Evolutionary conservation across 108 stramenopile genomes (phyloP).

Genomic region (Aurantiochytrium sp.): DNA sequence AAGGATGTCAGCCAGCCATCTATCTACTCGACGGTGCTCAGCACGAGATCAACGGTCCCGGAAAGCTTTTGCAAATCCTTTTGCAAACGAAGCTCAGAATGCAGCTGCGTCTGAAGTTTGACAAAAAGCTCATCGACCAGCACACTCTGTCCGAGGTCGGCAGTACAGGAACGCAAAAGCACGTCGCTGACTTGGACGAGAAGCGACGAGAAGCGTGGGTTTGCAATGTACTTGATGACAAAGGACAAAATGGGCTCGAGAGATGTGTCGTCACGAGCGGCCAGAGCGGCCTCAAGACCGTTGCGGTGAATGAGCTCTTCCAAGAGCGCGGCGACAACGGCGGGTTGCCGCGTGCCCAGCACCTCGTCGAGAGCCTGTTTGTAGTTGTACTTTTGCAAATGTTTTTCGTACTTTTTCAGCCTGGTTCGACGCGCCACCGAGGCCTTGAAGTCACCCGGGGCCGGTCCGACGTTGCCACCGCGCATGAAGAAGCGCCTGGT

Average conservation of each 20-base stretch:
- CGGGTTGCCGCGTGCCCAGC: constrained; percentile 15
- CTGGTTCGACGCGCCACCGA: background rate
- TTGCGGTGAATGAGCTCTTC: constrained; percentile 30
- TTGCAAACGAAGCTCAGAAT: constrained; percentile 16
- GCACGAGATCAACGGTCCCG: constrained; percentile 27
- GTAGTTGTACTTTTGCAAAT: constrained; percentile 29
- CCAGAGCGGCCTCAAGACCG: constrained; percentile 22
- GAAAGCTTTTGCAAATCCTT: background rate
- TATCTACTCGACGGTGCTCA: background rate
- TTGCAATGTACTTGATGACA: background rate
- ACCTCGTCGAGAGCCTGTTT: constrained; percentile 29
- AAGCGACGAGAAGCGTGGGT: constrained; percentile 26
- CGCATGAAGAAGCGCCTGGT: constrained; percentile 16
- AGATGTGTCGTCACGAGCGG: constrained; percentile 20
- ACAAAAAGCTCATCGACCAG: constrained; percentile 19
- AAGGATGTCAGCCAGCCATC: too few relatives aligned
- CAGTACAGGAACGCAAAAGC: constrained; percentile 16
- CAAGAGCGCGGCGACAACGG: constrained; percentile 16
- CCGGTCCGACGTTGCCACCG: background rate
- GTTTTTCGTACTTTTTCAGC: constrained; percentile 20
- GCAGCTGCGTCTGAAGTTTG: background rate
- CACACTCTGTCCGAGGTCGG: constrained; percentile 6
- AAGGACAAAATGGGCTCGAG: constrained; percentile 38
- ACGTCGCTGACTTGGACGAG: constrained; percentile 18
- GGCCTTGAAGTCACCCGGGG: background rate